Conservation (phyloP, 2,329 filamentous ascomycete genomes). For the Claviceps sp. region DNA sequence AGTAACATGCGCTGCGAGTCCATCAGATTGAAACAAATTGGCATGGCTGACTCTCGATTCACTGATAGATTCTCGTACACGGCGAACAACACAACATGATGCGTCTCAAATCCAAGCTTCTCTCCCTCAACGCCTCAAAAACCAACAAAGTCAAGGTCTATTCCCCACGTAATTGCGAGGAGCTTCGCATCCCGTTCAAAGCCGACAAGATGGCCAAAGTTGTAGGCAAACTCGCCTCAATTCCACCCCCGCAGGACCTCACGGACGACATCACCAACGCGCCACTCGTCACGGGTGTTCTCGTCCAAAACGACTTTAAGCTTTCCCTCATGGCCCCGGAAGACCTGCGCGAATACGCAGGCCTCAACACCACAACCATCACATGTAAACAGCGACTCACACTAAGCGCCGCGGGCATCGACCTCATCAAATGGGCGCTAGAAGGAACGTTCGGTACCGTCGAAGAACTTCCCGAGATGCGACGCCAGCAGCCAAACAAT, state of each 20-base stretch:
- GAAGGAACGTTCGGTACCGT: slow-evolving; percentile 89
- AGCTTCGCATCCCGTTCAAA: slow-evolving; percentile 87
- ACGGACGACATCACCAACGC: slow-evolving; percentile 19
- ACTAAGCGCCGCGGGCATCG: slow-evolving; percentile 75
- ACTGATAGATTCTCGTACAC: slow-evolving; percentile 72
- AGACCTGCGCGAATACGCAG: slow-evolving; percentile 89
- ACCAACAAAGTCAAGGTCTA: slow-evolving; percentile 77
- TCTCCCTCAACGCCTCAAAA: slow-evolving; percentile 80
- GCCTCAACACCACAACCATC: slow-evolving; percentile 90
- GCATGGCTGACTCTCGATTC: neutral
- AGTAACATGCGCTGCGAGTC: neutral
- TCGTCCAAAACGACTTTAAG: slow-evolving; percentile 97
- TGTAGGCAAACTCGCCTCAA: slow-evolving; percentile 79
- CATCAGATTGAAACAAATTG: neutral
- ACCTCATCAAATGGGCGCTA: slow-evolving; percentile 85
- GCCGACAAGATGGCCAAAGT: slow-evolving; percentile 93
- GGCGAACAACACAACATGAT: slow-evolving; percentile 98
- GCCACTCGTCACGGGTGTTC: slow-evolving; percentile 68
- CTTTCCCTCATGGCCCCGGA: slow-evolving; percentile 94
- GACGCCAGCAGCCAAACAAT: slow-evolving; percentile 12
- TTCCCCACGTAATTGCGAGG: slow-evolving; percentile 88
- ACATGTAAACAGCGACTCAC: slow-evolving; percentile 83
- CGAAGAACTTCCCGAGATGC: slow-evolving; percentile 50
- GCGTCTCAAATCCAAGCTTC: slow-evolving; percentile 82
- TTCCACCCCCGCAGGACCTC: slow-evolving; percentile 49